These are phyloP conservation scores for Phialophora macrospora DNA, from an alignment of 2,329 filamentous ascomycete genomes.

Conservation along the genomic window DNA sequence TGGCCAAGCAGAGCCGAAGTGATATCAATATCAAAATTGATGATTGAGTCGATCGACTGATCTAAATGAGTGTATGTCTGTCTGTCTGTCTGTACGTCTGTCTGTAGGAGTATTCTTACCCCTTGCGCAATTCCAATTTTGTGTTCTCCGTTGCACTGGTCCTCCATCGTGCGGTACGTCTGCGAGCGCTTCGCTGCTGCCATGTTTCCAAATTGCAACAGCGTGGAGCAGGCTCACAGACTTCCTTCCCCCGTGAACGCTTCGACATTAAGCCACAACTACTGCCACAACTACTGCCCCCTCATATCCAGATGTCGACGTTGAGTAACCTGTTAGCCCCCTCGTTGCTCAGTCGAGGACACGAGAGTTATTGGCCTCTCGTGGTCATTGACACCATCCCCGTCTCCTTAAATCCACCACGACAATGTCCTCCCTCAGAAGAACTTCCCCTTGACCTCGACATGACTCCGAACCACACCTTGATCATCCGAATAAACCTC, in stretches of 20 bases:
- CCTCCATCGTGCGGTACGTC: not conserved
- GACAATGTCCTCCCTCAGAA: conserved; percentile 26
- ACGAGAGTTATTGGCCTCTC: not conserved
- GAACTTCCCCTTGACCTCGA: conserved; percentile 39
- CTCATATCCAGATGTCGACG: too few species aligned
- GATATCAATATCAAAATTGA: not conserved
- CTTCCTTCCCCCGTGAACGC: not conserved
- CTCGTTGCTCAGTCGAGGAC: not conserved
- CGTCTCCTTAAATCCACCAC: not conserved
- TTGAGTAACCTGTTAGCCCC: too few species aligned
- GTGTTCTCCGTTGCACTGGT: not conserved
- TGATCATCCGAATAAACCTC: conserved; percentile 31
- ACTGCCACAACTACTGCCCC: too few species aligned
- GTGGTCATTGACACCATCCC: not conserved
- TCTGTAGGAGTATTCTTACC: not conserved
- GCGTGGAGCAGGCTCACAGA: not conserved
- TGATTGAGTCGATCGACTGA: not conserved
- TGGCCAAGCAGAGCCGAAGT: not conserved
- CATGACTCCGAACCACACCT: conserved; percentile 36
- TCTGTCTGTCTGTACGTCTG: not conserved
- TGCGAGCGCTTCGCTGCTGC: not conserved
- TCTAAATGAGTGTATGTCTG: not conserved
- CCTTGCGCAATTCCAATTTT: not conserved
- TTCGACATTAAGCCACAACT: too few species aligned
- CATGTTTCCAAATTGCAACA: not conserved